These are phyloP conservation scores for Daldinia loculata DNA, from an alignment of 495 filamentous ascomycete genomes.

Conservation along the genomic window DNA sequence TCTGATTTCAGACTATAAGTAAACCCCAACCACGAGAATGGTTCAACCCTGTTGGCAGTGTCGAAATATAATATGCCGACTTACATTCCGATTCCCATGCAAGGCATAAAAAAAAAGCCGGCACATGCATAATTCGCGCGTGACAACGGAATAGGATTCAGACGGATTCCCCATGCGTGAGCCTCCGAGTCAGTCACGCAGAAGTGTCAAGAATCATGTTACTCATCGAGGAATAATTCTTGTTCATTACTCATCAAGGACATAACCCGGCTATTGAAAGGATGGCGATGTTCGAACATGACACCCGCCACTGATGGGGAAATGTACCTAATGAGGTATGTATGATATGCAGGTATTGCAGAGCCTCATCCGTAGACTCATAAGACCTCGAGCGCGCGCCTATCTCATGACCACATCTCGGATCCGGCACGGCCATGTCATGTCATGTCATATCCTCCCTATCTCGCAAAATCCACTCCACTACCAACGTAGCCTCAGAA, in stretches of 20 bases:
- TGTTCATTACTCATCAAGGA: not conserved
- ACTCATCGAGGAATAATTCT: not conserved
- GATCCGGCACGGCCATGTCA: not conserved
- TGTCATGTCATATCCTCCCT: not conserved
- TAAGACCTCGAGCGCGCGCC: not conserved
- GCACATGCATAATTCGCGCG: not conserved
- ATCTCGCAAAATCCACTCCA: not conserved
- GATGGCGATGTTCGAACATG: not conserved
- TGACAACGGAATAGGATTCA: not conserved
- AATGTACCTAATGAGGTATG: too few relatives aligned
- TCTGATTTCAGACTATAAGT: too few relatives aligned
- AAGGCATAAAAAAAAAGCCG: not conserved
- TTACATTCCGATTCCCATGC: not conserved
- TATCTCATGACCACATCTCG: slow-evolving; percentile 1
- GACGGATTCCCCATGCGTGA: not conserved
- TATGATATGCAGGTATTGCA: not conserved
- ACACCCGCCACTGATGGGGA: not conserved
- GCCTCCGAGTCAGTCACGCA: not conserved
- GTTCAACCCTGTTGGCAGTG: not conserved
- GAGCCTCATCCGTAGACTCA: slow-evolving; percentile 7
- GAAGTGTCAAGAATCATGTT: not conserved
- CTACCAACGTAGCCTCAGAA: not conserved
- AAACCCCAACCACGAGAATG: not conserved
- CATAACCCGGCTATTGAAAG: not conserved
- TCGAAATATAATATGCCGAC: not conserved